Evolutionary conservation across 768 basidiomycete species (phyloP).

Genomic region (Russula compacta): DNA sequence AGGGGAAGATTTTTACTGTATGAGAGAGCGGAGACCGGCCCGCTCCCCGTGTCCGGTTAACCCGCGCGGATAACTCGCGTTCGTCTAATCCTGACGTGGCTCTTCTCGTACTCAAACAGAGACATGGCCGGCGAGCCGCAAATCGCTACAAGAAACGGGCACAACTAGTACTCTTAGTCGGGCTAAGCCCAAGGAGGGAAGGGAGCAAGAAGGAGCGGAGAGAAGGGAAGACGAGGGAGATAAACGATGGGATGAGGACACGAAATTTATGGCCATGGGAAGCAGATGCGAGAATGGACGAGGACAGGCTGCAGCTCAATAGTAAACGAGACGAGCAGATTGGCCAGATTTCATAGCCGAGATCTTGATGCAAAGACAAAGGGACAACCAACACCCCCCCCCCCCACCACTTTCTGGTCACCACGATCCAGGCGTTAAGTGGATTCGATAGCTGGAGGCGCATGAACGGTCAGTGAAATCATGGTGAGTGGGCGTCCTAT

Average conservation of each 20-base stretch:
- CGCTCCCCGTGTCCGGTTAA: too few relatives aligned
- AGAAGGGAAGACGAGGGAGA: background rate
- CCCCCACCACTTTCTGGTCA: too few relatives aligned
- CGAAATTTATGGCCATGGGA: background rate
- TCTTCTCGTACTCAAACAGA: constrained; percentile 17
- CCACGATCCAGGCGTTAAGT: constrained; percentile 64
- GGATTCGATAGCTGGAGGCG: constrained; percentile 59
- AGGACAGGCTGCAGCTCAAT: background rate
- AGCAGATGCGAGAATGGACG: background rate
- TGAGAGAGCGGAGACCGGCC: too few relatives aligned
- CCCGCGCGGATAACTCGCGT: too few relatives aligned
- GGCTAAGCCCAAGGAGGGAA: background rate
- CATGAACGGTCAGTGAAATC: background rate
- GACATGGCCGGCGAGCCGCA: constrained; percentile 13
- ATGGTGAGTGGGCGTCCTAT: too few relatives aligned
- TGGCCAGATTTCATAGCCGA: too few relatives aligned
- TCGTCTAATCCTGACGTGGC: too few relatives aligned
- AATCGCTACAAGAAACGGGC: background rate
- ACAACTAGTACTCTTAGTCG: constrained; percentile 1
- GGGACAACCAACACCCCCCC: too few relatives aligned
- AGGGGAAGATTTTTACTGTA: too few relatives aligned
- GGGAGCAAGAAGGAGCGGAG: background rate
- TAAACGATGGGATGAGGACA: background rate
- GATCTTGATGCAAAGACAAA: too few relatives aligned
- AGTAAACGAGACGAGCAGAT: background rate